A percentile compares a stretch with the other conserved stretches of the same genome.
Conservation (phyloP, 257 asterid genomes). For the Solanum chiquidenum region DNA sequence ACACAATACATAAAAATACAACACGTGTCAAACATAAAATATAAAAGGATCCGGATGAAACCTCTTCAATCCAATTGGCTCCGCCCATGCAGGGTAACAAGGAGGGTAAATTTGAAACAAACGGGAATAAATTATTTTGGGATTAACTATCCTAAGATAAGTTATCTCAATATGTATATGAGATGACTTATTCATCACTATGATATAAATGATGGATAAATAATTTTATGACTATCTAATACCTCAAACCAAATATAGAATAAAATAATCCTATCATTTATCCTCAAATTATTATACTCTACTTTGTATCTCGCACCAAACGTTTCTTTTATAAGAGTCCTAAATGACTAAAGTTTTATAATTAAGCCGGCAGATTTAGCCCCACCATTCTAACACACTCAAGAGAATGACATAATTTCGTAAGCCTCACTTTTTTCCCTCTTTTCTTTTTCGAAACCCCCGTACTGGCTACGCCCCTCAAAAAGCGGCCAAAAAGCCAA, state of each 20-base stretch:
- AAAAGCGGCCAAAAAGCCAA: background rate
- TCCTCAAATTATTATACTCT: too few species aligned
- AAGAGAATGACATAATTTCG: background rate
- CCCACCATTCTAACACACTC: background rate
- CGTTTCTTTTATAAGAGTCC: background rate
- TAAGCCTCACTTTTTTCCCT: background rate
- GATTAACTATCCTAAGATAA: too few species aligned
- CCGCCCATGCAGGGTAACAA: background rate
- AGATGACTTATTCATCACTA: too few species aligned
- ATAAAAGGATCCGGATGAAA: too few species aligned
- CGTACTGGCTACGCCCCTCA: background rate
- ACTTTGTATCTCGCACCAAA: too few species aligned
- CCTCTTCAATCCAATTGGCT: background rate
- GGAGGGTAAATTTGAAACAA: background rate
- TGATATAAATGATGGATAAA: too few species aligned
- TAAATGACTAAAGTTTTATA: background rate
- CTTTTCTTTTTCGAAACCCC: constrained; percentile 1
- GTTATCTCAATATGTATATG: too few species aligned
- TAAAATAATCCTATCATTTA: too few species aligned
- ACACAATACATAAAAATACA: background rate
- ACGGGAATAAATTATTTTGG: too few species aligned
- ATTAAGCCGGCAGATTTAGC: background rate
- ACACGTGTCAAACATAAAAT: background rate
- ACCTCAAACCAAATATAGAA: too few species aligned
- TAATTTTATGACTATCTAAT: too few species aligned